Evolutionary conservation across 1,139 yeast species (phyloP).

Genomic region (Dujonia santamariae): DNA sequence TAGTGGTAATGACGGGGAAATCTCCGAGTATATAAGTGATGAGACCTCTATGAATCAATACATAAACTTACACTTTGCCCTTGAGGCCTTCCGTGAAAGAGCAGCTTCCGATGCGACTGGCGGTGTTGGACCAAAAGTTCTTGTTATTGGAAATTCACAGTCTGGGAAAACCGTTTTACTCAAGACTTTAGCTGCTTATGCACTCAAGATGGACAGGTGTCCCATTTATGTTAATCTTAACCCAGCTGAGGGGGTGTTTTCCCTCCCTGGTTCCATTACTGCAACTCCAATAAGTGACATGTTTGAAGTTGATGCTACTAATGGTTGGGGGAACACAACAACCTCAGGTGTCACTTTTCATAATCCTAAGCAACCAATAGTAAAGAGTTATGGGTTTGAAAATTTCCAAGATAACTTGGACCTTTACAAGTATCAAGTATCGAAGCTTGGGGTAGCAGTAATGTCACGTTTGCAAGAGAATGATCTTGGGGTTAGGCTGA

Average conservation of each 20-base stretch:
- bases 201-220: constrained; percentile 62
- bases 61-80: constrained; percentile 70
- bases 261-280: constrained; percentile 81
- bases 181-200: constrained; percentile 71
- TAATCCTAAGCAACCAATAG: constrained; percentile 86
- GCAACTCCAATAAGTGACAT: constrained; percentile 83
- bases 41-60: constrained; percentile 67
- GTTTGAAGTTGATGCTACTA: constrained; percentile 68
- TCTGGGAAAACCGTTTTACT: constrained; percentile 79
- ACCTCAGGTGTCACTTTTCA: constrained; percentile 84
- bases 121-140: constrained; percentile 59
- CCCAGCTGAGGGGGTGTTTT: constrained; percentile 75
- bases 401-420: constrained; percentile 55
- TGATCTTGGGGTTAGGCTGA: constrained; percentile 48
- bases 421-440: constrained; percentile 54
- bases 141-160: constrained; percentile 69
- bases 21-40: constrained; percentile 63
- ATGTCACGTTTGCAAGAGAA: constrained; percentile 50
- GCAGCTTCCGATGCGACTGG: constrained; percentile 9
- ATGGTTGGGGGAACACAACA: constrained; percentile 79
- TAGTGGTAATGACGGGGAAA: constrained; percentile 39
- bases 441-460: constrained; percentile 59
- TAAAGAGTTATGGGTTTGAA: constrained; percentile 75
- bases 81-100: constrained; percentile 57
- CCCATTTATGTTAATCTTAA: constrained; percentile 79